phyloP scores from a whole-genome alignment of 345 rosid species.

The Mercurialis annua region DNA sequence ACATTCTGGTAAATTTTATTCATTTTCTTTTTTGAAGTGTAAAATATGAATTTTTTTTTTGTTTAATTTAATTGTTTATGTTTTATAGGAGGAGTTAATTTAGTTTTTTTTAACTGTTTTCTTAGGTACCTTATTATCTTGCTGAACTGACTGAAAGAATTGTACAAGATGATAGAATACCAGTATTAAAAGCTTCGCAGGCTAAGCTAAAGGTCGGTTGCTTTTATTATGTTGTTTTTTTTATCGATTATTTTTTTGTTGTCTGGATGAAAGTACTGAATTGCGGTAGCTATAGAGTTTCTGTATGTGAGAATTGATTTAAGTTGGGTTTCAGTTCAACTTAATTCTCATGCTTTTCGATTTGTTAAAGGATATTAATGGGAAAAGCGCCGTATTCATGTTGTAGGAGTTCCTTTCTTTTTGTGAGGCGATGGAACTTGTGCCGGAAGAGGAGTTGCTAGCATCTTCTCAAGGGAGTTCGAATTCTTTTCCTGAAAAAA shows the following conservation, averaged over 20 bases:
- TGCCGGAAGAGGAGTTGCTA: slow-evolving; percentile 67
- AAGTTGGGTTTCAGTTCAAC: not conserved
- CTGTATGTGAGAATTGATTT: not conserved
- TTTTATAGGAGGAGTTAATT: not conserved
- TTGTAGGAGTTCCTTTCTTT: slow-evolving; percentile 76
- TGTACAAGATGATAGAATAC: slow-evolving; percentile 58
- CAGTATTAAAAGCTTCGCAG: slow-evolving; percentile 50
- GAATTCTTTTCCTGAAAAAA: slow-evolving; percentile 56
- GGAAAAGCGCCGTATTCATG: not conserved
- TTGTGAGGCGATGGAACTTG: slow-evolving; percentile 86
- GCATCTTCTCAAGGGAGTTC: slow-evolving; percentile 45
- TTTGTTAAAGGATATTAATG: slow-evolving; percentile 10
- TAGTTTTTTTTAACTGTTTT: not conserved
- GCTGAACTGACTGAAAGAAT: slow-evolving; percentile 77
- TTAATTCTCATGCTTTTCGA: not conserved
- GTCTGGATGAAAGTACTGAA: not conserved
- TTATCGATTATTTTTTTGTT: not conserved
- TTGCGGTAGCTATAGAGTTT: not conserved
- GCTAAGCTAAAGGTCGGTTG: slow-evolving; percentile 62
- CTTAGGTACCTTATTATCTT: slow-evolving; percentile 73
- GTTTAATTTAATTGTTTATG: too few species aligned
- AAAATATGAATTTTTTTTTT: not conserved
- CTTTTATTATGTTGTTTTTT: not conserved
- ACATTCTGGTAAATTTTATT: slow-evolving; percentile 52
- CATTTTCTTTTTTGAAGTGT: not conserved